Conservation (phyloP, 2,329 filamentous ascomycete species). For the Aspergillus cejpii region DNA sequence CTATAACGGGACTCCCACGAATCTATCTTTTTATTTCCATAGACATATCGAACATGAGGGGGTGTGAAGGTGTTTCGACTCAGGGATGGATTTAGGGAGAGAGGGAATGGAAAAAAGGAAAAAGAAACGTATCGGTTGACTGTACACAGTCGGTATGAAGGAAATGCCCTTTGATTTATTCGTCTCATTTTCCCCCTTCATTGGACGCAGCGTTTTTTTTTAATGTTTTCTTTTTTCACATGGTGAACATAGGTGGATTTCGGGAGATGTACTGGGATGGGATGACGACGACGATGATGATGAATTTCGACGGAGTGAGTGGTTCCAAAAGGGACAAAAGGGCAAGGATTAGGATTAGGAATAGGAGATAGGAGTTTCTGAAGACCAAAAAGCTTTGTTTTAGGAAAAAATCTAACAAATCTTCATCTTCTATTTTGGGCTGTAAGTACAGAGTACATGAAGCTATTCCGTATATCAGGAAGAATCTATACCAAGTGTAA, state of each 20-base stretch:
- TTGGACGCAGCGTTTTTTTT: not conserved
- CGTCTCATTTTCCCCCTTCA: not conserved
- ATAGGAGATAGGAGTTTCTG: too few species aligned
- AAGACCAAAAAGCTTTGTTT: conserved; percentile 5
- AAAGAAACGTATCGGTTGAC: not conserved
- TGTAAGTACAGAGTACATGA: too few species aligned
- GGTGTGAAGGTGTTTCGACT: not conserved
- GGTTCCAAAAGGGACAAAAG: not conserved
- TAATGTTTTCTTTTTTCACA: not conserved
- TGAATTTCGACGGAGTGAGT: not conserved
- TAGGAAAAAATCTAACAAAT: conserved; percentile 6
- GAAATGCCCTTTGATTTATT: not conserved
- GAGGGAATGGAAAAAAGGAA: not conserved
- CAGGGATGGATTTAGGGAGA: not conserved
- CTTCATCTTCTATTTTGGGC: too few species aligned
- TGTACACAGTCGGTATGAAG: not conserved
- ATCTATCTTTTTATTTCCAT: conserved; percentile 20
- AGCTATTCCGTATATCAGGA: too few species aligned
- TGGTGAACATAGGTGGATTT: too few species aligned
- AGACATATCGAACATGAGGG: conserved; percentile 17
- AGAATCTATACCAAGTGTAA: too few species aligned
- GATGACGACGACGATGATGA: not conserved
- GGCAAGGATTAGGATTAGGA: too few species aligned
- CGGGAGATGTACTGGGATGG: too few species aligned
- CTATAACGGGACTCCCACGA: conserved; percentile 26